Base-by-base conservation (phyloP, 108 stramenopile species). In the Cyclotella atomus region DNA sequence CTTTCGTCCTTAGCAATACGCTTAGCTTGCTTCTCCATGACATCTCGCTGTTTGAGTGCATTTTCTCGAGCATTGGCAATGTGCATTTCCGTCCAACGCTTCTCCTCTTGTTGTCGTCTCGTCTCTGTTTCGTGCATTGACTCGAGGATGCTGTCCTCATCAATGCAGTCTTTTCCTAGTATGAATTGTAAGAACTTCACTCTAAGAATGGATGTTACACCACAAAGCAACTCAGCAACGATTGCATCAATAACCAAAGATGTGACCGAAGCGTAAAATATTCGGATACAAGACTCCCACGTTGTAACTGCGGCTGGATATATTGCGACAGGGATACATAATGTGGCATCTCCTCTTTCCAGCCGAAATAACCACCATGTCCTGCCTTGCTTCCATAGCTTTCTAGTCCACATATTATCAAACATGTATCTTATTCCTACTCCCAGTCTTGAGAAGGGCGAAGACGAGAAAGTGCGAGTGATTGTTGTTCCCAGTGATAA, bases 301-400 rank as follows among this genome's bases (percentile, higher is more conserved):
- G 70, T 17, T 16, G 74, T 57, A 28, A 44, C 19, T 8, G 53
- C 56, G 3, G 38, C 5, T 0, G 69, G 69, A 35, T 45, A n/a
- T 28, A 76, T 65, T 32, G 69, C 61, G 12, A 81, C 32, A 3
- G 79, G 79, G 20, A 81, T 60, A 0, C 53, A 30, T 2, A 76
- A 14, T 16, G 59, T 50, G 14, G 68, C 50, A 49, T 64, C 79
- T 46, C 79, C 79, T 64, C 79, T 59, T 45, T 81, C 61, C 9
- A 81, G 33, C 45, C 71, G 79, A 36, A 81, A 54, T 10, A 81
- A 12, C 79, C 60, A 81, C 36, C 33, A 71, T 21, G 71, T 72
- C 9, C 29, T n/a, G 15, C 70, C 69, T 38, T 43, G 43, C 28
- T 30, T 66, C 70, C 70, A 66, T 21, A 21, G 45, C 17, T 34